Evolutionary conservation across 352 stramenopile species (phyloP), one percentile per base, ranked within the genome.

Genomic region (Albugo candida): DNA sequence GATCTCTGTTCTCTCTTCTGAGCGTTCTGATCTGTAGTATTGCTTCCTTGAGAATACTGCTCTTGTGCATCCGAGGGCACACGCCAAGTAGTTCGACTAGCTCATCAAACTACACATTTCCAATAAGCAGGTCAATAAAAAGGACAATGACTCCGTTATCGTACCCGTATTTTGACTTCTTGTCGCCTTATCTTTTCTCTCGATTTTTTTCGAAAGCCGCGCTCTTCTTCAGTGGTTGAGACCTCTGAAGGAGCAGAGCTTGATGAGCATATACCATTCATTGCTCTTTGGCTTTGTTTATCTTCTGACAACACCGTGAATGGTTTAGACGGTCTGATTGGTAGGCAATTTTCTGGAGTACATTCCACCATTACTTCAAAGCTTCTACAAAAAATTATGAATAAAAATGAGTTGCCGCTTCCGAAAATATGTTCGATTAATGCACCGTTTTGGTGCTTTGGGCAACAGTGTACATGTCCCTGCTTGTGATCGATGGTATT

Each of bases 141-240:
- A 2, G 14, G 48, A 10, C 18, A 13, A 55, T 48, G 20, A 38
- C 50, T 16, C 10, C 31, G 11, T 41, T 13, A 47, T 46, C n/a
- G 21, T 57, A 82, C 70, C 67, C 82, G 81, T 49, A 81, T 63
- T 51, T 85, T 85, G 38, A 85, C 72, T 52, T 85, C 72, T 57
- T 81, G 72, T 51, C 72, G 65, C 35, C 70, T 62, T 66, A 81
- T 81, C 53, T 82, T 85, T 40, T 85, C 72, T 13, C 72, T 57
- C 13, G 70, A 83, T 45, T 85, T 85, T 52, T 85, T 85, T 14
- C 70, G 61, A 45, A 67, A 77, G 10, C 71, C 68, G 45, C 69
- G 61, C 38, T 80, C 67, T 31, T 81, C 69, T 47, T 84, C 66
- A 11, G 51, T 56, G 3, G 8, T 31, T 31, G 24, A 31, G 24